These are phyloP conservation scores for Ascochyta viciae-villosae DNA, from an alignment of 2,329 filamentous ascomycete genomes.

Conservation along the genomic window DNA sequence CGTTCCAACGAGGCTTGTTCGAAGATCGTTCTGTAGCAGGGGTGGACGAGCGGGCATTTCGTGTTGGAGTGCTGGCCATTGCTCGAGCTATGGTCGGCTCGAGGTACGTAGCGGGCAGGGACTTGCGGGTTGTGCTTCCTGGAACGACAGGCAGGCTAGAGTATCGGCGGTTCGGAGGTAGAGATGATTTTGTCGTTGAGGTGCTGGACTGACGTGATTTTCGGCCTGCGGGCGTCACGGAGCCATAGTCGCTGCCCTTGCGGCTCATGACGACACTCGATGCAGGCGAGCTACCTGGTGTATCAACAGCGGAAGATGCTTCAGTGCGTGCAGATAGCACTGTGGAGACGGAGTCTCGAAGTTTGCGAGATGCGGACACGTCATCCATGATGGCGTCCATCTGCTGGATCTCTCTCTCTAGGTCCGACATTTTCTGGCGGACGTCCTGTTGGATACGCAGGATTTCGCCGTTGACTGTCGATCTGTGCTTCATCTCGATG, in stretches of 20 bases:
- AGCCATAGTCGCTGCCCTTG: slow-evolving; percentile 56
- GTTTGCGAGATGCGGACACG: slow-evolving; percentile 69
- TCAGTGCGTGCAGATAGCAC: slow-evolving; percentile 78
- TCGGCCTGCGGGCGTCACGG: slow-evolving; percentile 54
- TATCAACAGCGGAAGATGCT: slow-evolving; percentile 73
- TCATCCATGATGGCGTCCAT: slow-evolving; percentile 80
- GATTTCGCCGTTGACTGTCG: slow-evolving; percentile 96
- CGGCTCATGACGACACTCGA: slow-evolving; percentile 67
- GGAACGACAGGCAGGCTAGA: slow-evolving; percentile 55
- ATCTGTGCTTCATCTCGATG: slow-evolving; percentile 91
- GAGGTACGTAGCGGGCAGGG: slow-evolving; percentile 22
- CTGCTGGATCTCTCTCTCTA: slow-evolving; percentile 78
- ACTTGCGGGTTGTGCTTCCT: slow-evolving; percentile 32
- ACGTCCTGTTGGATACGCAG: slow-evolving; percentile 85
- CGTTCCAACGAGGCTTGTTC: slow-evolving; percentile 50
- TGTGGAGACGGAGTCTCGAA: slow-evolving; percentile 91
- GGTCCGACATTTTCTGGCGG: slow-evolving; percentile 77
- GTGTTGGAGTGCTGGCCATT: slow-evolving; percentile 35
- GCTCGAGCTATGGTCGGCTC: slow-evolving; percentile 35
- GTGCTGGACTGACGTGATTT: slow-evolving; percentile 58
- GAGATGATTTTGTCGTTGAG: slow-evolving; percentile 50
- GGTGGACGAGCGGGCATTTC: slow-evolving; percentile 30
- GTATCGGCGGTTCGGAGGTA: slow-evolving; percentile 54
- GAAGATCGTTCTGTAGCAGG: slow-evolving; percentile 37
- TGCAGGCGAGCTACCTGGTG: slow-evolving; percentile 68